Evolutionary conservation across 306 rosid species (phyloP).

Genomic region (Biancaea sappan): DNA sequence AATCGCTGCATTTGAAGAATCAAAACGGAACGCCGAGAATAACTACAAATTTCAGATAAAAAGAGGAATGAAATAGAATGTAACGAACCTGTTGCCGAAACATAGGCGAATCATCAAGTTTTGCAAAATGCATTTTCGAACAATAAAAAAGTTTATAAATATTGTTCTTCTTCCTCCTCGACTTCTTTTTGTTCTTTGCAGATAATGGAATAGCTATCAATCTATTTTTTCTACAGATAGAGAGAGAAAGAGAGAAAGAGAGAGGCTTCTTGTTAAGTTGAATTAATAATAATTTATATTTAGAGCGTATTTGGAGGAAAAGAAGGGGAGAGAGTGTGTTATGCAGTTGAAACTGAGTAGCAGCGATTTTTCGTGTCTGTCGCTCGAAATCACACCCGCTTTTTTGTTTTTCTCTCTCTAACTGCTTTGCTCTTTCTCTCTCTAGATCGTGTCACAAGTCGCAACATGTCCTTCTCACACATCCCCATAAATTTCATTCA

Average conservation of each 20-base stretch:
- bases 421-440: conserved; percentile 8
- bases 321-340: neutral
- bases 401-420: conserved; percentile 16
- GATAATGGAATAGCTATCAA: conserved; percentile 3
- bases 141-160: conserved; percentile 3
- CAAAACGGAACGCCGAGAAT: neutral
- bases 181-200: conserved; percentile 4
- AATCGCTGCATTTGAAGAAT: conserved; percentile 1
- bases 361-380: conserved; percentile 54
- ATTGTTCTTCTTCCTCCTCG: neutral
- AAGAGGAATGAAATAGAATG: neutral
- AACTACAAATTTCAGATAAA: neutral
- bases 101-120: conserved; percentile 63
- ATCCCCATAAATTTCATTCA: neutral
- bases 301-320: conserved; percentile 46
- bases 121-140: conserved; percentile 50
- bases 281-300: neutral
- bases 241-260: neutral
- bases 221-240: neutral
- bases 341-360: conserved; percentile 34
- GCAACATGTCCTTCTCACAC: neutral
- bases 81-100: conserved; percentile 57
- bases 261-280: neutral
- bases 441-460: conserved; percentile 13
- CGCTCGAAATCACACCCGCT: conserved; percentile 45